A percentile compares a stretch with the other conserved stretches of the same genome.
These are phyloP conservation scores for Gaertneriomyces sp. DNA, from an alignment of 192 early-diverging fungal species.

Conservation along the genomic window DNA sequence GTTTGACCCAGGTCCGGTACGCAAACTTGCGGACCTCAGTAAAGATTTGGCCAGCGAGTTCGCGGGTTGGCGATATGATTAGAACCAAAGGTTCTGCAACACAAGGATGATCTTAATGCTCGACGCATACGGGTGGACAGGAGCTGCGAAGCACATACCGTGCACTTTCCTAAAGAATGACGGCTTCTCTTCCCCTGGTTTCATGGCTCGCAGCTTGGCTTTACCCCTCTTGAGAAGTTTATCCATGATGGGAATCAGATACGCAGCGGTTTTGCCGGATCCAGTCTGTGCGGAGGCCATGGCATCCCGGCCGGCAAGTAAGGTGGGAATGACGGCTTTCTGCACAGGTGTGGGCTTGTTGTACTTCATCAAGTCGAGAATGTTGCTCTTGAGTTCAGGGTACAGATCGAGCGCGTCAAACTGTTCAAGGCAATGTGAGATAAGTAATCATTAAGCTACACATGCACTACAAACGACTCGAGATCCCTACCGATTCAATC, in stretches of 20 bases:
- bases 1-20: constrained; percentile 68
- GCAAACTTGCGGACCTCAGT: constrained; percentile 83
- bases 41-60: constrained; percentile 88
- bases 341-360: constrained; percentile 86
- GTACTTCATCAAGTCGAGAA: constrained; percentile 68
- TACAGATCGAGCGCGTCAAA: constrained; percentile 53
- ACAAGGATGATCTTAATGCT: neutral
- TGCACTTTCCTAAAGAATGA: constrained; percentile 4
- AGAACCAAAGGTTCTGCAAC: constrained; percentile 70
- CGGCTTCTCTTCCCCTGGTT: constrained; percentile 2
- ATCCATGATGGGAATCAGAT: constrained; percentile 52
- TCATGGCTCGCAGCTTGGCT: constrained; percentile 2
- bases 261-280: constrained; percentile 87
- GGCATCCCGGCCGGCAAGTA: constrained; percentile 55
- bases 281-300: constrained; percentile 92
- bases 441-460: neutral
- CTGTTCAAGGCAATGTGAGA: constrained; percentile 46
- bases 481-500: constrained; percentile 11
- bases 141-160: neutral
- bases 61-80: constrained; percentile 91
- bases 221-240: constrained; percentile 25
- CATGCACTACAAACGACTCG: neutral
- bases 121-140: too few species aligned
- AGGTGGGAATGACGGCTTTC: constrained; percentile 35
- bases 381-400: constrained; percentile 74